A percentile compares a stretch with the other conserved stretches of the same genome.
Conservation (phyloP, 768 basidiomycete species). For the Coprinopsis cinerea region DNA sequence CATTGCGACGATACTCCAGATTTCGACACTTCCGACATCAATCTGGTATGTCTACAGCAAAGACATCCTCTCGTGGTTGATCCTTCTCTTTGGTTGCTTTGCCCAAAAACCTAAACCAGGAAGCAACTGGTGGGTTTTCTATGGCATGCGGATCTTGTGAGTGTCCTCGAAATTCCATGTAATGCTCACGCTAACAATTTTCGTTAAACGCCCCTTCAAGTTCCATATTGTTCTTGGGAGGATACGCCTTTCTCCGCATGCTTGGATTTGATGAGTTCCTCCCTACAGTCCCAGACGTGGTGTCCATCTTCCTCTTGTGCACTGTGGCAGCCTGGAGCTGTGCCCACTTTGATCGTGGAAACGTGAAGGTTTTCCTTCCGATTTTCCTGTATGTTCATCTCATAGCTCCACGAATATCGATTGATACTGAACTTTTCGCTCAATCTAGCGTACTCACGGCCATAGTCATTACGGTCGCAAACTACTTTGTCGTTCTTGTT, state of each 20-base stretch:
- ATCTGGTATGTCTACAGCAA: background rate
- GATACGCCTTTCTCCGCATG: too few species aligned
- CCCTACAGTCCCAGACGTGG: too few species aligned
- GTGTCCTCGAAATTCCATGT: too few species aligned
- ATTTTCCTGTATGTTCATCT: background rate
- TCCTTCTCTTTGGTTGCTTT: background rate
- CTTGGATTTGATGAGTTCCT: too few species aligned
- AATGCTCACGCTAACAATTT: too few species aligned
- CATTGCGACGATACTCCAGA: background rate
- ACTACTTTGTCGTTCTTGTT: too few species aligned
- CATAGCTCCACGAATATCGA: background rate
- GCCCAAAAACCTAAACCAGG: background rate
- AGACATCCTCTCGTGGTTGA: background rate
- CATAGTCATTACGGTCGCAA: too few species aligned
- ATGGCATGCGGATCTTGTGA: background rate
- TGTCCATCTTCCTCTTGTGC: conserved; percentile 2
- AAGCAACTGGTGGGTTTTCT: background rate
- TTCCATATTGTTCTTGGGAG: too few species aligned
- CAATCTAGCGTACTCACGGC: background rate
- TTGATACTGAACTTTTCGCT: background rate
- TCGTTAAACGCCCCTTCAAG: too few species aligned
- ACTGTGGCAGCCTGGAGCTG: conserved; percentile 1
- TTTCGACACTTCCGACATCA: background rate
- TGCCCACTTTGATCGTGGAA: background rate
- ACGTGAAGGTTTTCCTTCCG: conserved; percentile 6